phyloP scores from a whole-genome alignment of 768 basidiomycete species.

The Tremella yokohamensis region DNA sequence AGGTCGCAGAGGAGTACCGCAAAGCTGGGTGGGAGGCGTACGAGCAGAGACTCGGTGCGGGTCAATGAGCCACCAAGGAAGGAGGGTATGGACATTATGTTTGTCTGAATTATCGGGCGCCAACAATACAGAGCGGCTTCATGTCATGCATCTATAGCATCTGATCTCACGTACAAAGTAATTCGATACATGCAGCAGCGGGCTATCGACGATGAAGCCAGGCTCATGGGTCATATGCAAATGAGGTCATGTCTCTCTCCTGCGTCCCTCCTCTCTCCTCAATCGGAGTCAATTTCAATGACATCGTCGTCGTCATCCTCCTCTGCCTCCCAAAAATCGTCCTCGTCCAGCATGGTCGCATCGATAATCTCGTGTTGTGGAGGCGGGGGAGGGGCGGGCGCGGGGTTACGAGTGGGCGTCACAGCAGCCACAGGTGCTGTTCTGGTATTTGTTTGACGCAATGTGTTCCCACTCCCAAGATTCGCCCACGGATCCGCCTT shows the following conservation, averaged over 20 bases:
- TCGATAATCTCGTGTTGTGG: slow-evolving; percentile 33
- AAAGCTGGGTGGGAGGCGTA: slow-evolving; percentile 90
- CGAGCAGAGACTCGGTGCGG: slow-evolving; percentile 55
- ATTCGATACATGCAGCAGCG: neutral
- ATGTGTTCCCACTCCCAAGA: slow-evolving; percentile 48
- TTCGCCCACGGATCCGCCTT: slow-evolving; percentile 52
- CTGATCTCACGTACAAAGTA: too few relatives aligned
- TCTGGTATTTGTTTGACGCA: slow-evolving; percentile 10
- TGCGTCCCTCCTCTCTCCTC: slow-evolving; percentile 1
- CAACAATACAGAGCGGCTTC: too few relatives aligned
- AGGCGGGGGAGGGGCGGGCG: slow-evolving; percentile 52
- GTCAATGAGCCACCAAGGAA: neutral
- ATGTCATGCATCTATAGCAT: too few relatives aligned
- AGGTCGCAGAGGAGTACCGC: slow-evolving; percentile 72
- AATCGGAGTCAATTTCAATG: slow-evolving; percentile 82
- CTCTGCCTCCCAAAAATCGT: slow-evolving; percentile 63
- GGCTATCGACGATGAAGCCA: neutral
- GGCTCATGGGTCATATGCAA: neutral
- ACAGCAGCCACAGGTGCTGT: slow-evolving; percentile 23
- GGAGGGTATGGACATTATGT: too few relatives aligned
- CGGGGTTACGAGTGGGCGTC: slow-evolving; percentile 56
- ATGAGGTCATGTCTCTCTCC: slow-evolving; percentile 4
- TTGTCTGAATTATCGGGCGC: too few relatives aligned
- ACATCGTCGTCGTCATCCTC: slow-evolving; percentile 72
- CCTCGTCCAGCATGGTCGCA: slow-evolving; percentile 45